Evolutionary conservation across 495 filamentous ascomycete species (phyloP).

Genomic region (Rhypophila decipiens): DNA sequence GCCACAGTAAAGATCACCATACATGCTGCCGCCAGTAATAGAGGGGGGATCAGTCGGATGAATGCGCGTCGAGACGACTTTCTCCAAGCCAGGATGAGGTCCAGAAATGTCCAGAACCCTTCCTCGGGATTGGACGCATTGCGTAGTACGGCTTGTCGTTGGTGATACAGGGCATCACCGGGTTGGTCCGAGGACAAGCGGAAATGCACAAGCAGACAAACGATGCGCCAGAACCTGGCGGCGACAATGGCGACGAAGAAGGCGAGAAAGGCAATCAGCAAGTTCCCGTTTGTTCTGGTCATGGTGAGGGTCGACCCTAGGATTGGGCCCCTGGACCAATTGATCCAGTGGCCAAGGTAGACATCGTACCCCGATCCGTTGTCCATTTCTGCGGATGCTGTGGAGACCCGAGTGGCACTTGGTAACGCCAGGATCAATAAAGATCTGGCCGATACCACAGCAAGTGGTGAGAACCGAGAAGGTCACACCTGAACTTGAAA

Average conservation of each 20-base stretch:
- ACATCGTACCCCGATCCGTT: background rate
- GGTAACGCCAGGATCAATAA: too few species aligned
- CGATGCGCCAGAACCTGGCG: constrained; percentile 12
- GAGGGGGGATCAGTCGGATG: background rate
- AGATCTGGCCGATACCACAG: too few species aligned
- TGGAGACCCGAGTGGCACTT: too few species aligned
- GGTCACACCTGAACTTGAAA: too few species aligned
- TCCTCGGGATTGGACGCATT: constrained; percentile 8
- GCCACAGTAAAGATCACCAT: background rate
- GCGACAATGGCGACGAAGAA: constrained; percentile 15
- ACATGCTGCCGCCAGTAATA: background rate
- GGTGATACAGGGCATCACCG: constrained; percentile 11
- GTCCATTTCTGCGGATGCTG: too few species aligned
- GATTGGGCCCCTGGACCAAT: constrained; percentile 17
- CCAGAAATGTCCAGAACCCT: background rate
- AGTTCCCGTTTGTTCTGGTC: constrained; percentile 7
- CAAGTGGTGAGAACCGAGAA: too few species aligned
- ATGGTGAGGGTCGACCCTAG: constrained; percentile 17
- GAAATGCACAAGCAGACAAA: constrained; percentile 11
- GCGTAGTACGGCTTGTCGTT: constrained; percentile 16
- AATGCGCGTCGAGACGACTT: background rate
- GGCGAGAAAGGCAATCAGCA: constrained; percentile 18
- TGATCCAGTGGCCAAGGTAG: constrained; percentile 17
- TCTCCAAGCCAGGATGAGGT: constrained; percentile 4
- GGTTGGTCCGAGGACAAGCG: background rate